phyloP scores from a whole-genome alignment of 495 filamentous ascomycete species.

The Talaromyces proteolyticus region DNA sequence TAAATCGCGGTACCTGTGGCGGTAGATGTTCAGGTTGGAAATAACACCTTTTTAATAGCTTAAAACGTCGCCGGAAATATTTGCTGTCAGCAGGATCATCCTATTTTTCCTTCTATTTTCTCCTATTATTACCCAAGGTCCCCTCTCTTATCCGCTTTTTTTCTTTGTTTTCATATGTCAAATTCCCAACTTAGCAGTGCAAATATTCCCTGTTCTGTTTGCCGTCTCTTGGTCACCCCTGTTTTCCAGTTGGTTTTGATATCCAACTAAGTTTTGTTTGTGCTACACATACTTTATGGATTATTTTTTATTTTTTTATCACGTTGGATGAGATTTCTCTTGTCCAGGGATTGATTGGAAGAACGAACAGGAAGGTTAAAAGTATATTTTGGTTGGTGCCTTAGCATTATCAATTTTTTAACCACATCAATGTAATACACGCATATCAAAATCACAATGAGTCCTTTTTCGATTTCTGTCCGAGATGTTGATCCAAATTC shows the following conservation, averaged over 20 bases:
- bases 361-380: background rate
- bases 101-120: constrained; percentile 8
- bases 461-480: no score
- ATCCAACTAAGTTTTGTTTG: background rate
- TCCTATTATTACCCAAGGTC: constrained; percentile 9
- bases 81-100: constrained; percentile 11
- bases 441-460: no score
- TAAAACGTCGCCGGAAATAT: constrained; percentile 25
- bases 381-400: constrained; percentile 3
- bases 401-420: constrained; percentile 2
- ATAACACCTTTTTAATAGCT: constrained; percentile 36
- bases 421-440: no score
- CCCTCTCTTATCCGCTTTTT: constrained; percentile 11
- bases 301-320: constrained; percentile 8
- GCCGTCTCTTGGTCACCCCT: background rate
- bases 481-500: no score
- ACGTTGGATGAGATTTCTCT: no score
- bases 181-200: constrained; percentile 18
- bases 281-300: background rate
- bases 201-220: constrained; percentile 13
- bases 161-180: constrained; percentile 11
- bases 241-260: background rate
- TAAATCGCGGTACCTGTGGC: constrained; percentile 18
- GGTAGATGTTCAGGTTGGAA: constrained; percentile 14
- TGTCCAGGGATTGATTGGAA: no score